Evolutionary conservation across 2,329 filamentous ascomycete species (phyloP), one percentile per base, ranked within the genome.

Genomic region (Calonectria multiphialidica): DNA sequence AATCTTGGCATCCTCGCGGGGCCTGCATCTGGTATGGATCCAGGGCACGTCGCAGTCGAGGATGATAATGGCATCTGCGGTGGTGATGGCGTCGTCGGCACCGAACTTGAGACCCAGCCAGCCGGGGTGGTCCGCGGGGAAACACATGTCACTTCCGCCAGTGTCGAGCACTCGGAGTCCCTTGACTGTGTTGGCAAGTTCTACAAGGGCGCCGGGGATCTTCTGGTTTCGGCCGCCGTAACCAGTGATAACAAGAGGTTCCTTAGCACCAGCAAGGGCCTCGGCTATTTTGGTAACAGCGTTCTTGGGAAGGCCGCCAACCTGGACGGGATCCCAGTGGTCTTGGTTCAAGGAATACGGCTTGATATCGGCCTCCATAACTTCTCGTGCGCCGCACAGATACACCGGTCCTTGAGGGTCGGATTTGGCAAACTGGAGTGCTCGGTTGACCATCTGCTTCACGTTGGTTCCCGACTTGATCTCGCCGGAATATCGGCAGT

Each of bases 1-100:
- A 68, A 93, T 84, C 73, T 86, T 87, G 23, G 89, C 88, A 18
- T 87, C 86, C 2, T 84, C 81, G 1, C 82, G 82, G 0, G 91
- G 91, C 74, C 86, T 87, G 82, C 90, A 91, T 18, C 91, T 91
- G 0, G 95, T 97, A n/a, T 93, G 92, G 68, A 98, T 95, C 95
- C 95, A 98, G 0, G 96, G 96, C 0, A 98, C 95, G 80, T 98
- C 96, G 75, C 95, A 97, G 82, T 98, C 94, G 28, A 98, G 81
- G 2, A 98, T 93, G 1, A 98, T 76, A 71, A 98, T 97, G 13
- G 95, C 90, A 81, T 98, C 96, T 0, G 96, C 95, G 0, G 91
- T 91, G 71, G 88, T 89, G 80, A 98, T 94, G 49, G 88, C 87
- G 2, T 94, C 91, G 64, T 98, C 93, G 3, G 90, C 88, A 3